Base-by-base conservation (phyloP, 371 early-diverging fungal genomes). In the Dichotomocladium elegans region DNA sequence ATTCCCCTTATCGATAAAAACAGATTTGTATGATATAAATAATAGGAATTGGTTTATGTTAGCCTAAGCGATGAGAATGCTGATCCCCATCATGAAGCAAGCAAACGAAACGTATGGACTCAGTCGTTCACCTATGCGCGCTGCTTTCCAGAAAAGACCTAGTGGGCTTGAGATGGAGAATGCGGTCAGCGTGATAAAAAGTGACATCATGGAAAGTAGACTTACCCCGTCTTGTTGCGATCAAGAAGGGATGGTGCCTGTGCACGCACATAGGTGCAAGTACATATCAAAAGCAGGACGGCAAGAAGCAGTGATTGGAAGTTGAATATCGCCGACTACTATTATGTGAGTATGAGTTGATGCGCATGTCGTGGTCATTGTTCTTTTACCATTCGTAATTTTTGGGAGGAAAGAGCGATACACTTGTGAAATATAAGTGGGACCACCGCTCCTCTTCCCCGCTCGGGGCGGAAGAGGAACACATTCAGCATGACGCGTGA, bases 61-160 rank as follows among this genome's bases (percentile, higher is more conserved):
- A 12, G 4, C 33, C 63, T 58, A 82, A 46, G 79, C 75, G 44
- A 69, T 75, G 61, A 83, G 68, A 12, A 82, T 60, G 43, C 76
- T 82, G 56, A 90, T 53, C 4, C 84, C 91, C 92, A 93, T 93
- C 41, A 80, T 57, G 28, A 92, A 67, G 55, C 92, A 93, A 7
- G 90, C 89, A 49, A 93, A 66, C 14, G 91, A 84, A 11, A 93
- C 94, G 50, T 92, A 93, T 25, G 92, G 92, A 47, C 88, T 87
- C 44, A 93, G 72, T 27, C 94, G 83, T 63, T 93, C 94, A 4
- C 93, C 91, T 78, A 95, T 86, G 58, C 94, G 80, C 26, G 94
- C 91, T 12, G 86, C 83, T 63, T 95, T 95, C 94, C 94, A 95
- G 54, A 93, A 88, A 37, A 94, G 66, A 14, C 94, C 94, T 42